Evolutionary conservation across 805 yeast genomes (phyloP).

Genomic region (Candida arabinofermentans): DNA sequence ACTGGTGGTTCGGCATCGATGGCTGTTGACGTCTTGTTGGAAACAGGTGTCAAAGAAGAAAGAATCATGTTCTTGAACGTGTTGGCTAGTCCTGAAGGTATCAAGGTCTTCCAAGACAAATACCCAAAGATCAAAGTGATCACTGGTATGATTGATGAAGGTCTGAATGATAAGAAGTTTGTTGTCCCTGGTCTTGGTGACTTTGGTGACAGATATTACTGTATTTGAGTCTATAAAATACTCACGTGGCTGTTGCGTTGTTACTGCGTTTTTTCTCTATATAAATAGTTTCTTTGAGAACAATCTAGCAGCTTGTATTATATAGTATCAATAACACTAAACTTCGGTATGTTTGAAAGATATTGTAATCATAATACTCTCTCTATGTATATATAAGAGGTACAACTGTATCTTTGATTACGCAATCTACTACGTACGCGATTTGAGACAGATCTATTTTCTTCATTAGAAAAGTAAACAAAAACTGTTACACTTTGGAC

Average conservation of each 20-base stretch:
- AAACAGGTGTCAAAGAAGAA: conserved; percentile 83
- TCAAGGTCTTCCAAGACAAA: conserved; percentile 66
- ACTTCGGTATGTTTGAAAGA: background rate
- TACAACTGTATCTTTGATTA: no score
- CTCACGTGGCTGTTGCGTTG: background rate
- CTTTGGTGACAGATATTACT: conserved; percentile 96
- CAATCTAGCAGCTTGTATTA: background rate
- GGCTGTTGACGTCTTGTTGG: conserved; percentile 89
- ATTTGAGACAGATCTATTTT: no score
- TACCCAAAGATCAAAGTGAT: conserved; percentile 85
- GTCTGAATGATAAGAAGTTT: conserved; percentile 78
- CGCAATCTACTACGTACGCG: no score
- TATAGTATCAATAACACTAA: background rate
- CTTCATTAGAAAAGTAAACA: background rate
- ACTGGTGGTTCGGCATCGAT: conserved; percentile 98
- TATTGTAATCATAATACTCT: no score
- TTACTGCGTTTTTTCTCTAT: conserved; percentile 1
- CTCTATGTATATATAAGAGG: no score
- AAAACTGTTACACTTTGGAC: background rate
- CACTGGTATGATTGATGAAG: conserved; percentile 90
- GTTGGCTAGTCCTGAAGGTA: conserved; percentile 94
- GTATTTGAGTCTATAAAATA: conserved; percentile 44
- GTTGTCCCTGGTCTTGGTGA: conserved; percentile 96
- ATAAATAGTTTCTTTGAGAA: conserved; percentile 1
- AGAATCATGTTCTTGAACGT: conserved; percentile 87